Evolutionary conservation across 2,329 filamentous ascomycete species (phyloP).

Genomic region (Colletotrichum cuscutae): DNA sequence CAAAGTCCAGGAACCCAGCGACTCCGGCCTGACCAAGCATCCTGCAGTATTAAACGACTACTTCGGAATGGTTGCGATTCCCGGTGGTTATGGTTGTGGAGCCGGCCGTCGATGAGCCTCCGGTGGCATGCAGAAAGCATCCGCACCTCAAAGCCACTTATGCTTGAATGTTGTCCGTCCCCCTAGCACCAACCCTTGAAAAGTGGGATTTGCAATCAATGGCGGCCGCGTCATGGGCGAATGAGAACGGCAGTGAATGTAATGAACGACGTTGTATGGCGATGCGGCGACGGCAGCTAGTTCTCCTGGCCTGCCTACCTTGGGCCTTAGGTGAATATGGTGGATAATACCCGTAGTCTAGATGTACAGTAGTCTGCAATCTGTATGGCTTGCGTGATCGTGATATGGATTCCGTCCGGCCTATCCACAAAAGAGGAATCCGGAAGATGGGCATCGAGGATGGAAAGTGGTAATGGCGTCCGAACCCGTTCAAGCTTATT

Average conservation of each 20-base stretch:
- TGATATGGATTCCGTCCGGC: constrained; percentile 2
- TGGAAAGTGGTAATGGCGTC: constrained; percentile 25
- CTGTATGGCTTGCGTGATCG: background rate
- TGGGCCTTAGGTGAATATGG: background rate
- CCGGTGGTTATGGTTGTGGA: constrained; percentile 16
- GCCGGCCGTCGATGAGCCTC: constrained; percentile 4
- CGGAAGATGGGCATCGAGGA: constrained; percentile 7
- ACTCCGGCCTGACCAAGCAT: background rate
- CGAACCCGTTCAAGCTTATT: constrained; percentile 16
- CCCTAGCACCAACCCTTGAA: constrained; percentile 1
- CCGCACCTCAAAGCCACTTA: background rate
- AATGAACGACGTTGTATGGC: constrained; percentile 12
- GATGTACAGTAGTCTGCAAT: background rate
- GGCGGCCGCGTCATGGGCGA: constrained; percentile 20
- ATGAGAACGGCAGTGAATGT: constrained; percentile 11
- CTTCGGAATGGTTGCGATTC: background rate
- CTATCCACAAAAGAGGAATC: constrained; percentile 9
- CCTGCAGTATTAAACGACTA: background rate
- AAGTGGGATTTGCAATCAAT: constrained; percentile 1
- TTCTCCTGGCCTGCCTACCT: background rate
- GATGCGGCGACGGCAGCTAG: background rate
- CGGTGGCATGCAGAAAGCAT: background rate
- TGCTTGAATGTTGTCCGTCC: constrained; percentile 15
- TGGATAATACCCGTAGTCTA: background rate
- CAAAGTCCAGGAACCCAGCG: too few species aligned